Evolutionary conservation across 768 basidiomycete genomes (phyloP).

Genomic region (Mrakia blollopis): DNA sequence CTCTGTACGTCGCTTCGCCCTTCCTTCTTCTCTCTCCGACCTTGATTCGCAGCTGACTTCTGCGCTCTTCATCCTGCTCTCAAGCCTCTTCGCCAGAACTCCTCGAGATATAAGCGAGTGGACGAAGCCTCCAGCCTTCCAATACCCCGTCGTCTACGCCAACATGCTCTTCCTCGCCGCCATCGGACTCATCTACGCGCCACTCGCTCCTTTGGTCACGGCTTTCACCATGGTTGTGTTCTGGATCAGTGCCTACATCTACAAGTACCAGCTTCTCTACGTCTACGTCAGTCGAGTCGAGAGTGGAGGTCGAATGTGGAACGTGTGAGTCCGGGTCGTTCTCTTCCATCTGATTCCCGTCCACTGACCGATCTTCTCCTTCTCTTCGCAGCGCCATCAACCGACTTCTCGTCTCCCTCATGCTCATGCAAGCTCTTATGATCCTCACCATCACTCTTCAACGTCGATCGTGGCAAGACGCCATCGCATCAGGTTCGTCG

Average conservation of each 20-base stretch:
- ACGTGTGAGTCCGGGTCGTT: conserved; percentile 44
- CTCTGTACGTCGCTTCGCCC: conserved; percentile 53
- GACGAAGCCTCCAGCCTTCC: conserved; percentile 68
- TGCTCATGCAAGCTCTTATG: conserved; percentile 71
- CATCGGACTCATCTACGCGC: conserved; percentile 83
- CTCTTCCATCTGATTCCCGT: neutral
- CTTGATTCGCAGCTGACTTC: neutral
- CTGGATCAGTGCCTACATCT: conserved; percentile 68
- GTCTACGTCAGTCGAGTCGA: conserved; percentile 84
- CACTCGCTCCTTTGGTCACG: conserved; percentile 82
- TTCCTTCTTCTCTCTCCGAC: neutral
- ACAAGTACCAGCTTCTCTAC: conserved; percentile 93
- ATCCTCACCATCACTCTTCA: conserved; percentile 50
- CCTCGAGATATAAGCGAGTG: conserved; percentile 45
- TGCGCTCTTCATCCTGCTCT: neutral
- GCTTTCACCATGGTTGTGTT: conserved; percentile 78
- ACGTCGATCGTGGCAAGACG: conserved; percentile 26
- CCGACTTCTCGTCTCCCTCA: conserved; percentile 66
- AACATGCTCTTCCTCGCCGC: conserved; percentile 73
- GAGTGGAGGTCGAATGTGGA: conserved; percentile 62
- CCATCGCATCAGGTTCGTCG: conserved; percentile 22
- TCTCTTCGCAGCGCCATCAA: conserved; percentile 62
- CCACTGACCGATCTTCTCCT: conserved; percentile 9
- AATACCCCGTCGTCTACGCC: conserved; percentile 71
- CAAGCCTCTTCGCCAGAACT: conserved; percentile 43